Conservation (phyloP, 805 yeast species). For the Schwanniomyces polymorphus region DNA sequence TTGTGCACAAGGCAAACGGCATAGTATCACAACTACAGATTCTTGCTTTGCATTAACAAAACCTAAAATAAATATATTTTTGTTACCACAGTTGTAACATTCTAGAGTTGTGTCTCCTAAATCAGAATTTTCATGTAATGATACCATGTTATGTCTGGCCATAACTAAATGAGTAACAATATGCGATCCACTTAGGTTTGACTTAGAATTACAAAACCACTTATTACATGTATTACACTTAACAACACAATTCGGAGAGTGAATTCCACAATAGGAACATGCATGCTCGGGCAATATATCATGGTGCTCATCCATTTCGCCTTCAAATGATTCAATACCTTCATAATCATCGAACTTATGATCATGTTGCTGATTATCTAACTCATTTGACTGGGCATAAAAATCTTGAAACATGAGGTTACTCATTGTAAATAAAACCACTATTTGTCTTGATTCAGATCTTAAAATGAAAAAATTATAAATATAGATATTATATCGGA, state of each 20-base stretch:
- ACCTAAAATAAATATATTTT: constrained; percentile 78
- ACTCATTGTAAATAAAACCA: constrained; percentile 14
- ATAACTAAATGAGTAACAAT: constrained; percentile 82
- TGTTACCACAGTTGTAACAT: constrained; percentile 87
- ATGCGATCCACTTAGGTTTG: constrained; percentile 63
- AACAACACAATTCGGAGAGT: constrained; percentile 62
- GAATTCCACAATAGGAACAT: constrained; percentile 74
- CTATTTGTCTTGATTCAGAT: neutral
- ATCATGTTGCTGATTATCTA: neutral
- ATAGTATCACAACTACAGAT: constrained; percentile 80
- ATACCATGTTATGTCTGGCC: constrained; percentile 72
- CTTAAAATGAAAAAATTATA: neutral
- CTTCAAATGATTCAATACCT: neutral
- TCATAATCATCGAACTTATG: neutral
- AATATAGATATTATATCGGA: neutral
- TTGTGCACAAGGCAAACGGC: constrained; percentile 88
- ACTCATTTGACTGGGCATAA: constrained; percentile 7
- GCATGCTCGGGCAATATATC: constrained; percentile 22
- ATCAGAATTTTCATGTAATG: constrained; percentile 76
- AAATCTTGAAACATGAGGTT: constrained; percentile 20
- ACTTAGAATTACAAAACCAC: constrained; percentile 88
- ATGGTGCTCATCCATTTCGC: neutral
- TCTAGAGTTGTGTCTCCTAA: constrained; percentile 86
- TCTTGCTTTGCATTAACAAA: constrained; percentile 86
- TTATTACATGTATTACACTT: constrained; percentile 74